A percentile compares a stretch with the other conserved stretches of the same genome.
phyloP scores from a whole-genome alignment of 192 early-diverging fungal species.

The Backusella macrospora region DNA sequence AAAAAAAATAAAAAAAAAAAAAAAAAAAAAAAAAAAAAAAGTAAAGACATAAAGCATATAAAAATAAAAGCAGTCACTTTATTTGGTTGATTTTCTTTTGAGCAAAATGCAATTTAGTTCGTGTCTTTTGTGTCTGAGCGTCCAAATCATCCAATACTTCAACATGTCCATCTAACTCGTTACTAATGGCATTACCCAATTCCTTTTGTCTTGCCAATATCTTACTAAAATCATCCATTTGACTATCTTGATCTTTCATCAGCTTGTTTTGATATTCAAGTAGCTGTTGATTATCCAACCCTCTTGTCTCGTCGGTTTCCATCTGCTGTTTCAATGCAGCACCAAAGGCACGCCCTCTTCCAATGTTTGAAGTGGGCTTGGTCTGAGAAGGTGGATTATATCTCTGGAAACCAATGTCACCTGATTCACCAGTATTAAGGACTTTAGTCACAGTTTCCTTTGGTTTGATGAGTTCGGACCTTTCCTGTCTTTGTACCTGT shows the following conservation, averaged over 20 bases:
- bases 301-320: constrained; percentile 82
- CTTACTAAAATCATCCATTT: constrained; percentile 69
- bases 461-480: neutral
- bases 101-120: constrained; percentile 70
- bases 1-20: neutral
- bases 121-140: constrained; percentile 71
- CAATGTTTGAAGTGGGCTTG: neutral
- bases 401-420: constrained; percentile 8
- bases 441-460: neutral
- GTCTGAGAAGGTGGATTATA: neutral
- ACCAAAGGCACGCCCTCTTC: constrained; percentile 26
- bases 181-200: constrained; percentile 81
- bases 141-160: constrained; percentile 84
- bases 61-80: constrained; percentile 41
- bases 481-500: constrained; percentile 39
- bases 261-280: constrained; percentile 73
- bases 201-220: constrained; percentile 83
- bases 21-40: neutral
- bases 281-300: constrained; percentile 76
- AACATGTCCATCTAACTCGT: constrained; percentile 92
- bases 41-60: neutral
- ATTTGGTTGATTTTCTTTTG: constrained; percentile 78
- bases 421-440: neutral
- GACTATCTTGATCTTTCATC: constrained; percentile 83
- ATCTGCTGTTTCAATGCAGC: neutral